Evolutionary conservation across 768 basidiomycete genomes (phyloP).

Genomic region (Termitomyces sp.): DNA sequence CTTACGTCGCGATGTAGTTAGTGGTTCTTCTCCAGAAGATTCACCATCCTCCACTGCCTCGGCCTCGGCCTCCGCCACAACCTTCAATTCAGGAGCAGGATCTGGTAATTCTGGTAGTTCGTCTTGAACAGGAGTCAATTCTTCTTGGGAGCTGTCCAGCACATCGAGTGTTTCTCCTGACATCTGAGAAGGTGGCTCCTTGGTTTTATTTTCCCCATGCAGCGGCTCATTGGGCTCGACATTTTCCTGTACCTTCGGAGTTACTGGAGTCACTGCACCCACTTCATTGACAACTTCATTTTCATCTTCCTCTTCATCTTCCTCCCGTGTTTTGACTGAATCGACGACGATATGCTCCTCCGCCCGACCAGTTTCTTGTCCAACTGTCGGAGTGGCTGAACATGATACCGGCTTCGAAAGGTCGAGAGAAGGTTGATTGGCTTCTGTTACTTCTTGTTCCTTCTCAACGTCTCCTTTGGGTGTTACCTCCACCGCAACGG

Average conservation of each 20-base stretch:
- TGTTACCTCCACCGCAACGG: background rate
- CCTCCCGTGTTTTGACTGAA: constrained; percentile 16
- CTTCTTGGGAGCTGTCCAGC: background rate
- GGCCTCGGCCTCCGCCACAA: constrained; percentile 13
- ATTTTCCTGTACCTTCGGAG: background rate
- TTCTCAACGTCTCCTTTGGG: background rate
- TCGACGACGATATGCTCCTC: constrained; percentile 2
- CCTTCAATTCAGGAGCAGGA: background rate
- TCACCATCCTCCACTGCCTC: constrained; percentile 22
- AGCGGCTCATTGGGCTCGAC: background rate
- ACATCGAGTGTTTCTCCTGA: background rate
- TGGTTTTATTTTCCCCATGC: background rate
- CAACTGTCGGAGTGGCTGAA: background rate
- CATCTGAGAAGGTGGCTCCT: background rate
- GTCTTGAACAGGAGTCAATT: constrained; percentile 3
- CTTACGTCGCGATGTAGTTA: constrained; percentile 35
- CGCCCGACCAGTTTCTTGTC: constrained; percentile 14
- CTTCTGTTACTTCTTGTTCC: background rate
- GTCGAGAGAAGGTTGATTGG: background rate
- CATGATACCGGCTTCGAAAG: background rate
- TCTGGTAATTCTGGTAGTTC: background rate
- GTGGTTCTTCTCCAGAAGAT: constrained; percentile 33
- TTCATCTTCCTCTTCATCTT: constrained; percentile 24
- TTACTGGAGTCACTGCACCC: constrained; percentile 8
- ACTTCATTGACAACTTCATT: constrained; percentile 12